phyloP scores from a whole-genome alignment of 495 filamentous ascomycete genomes.

The Neurospora sp. region DNA sequence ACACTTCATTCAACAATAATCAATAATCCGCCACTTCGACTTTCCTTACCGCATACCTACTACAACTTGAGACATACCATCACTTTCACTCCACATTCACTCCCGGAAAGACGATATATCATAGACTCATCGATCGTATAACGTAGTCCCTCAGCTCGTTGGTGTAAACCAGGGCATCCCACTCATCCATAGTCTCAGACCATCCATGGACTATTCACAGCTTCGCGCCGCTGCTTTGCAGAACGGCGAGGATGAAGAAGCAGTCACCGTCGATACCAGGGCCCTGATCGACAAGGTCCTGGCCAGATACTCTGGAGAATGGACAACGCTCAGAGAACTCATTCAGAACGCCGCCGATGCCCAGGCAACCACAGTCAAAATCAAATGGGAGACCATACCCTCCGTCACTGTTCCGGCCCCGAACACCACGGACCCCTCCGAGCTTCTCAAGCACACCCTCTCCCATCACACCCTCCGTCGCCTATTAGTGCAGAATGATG shows the following conservation, averaged over 20 bases:
- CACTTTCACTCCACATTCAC: neutral
- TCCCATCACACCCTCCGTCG: conserved; percentile 73
- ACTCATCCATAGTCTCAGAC: neutral
- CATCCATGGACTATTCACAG: conserved; percentile 68
- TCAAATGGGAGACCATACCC: conserved; percentile 82
- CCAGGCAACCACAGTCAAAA: conserved; percentile 74
- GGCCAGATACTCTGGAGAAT: conserved; percentile 90
- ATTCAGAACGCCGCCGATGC: conserved; percentile 98
- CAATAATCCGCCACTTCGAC: neutral
- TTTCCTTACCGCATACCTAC: neutral
- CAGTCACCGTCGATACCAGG: conserved; percentile 96
- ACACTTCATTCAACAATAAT: neutral
- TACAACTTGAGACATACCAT: neutral
- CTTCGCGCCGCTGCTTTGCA: conserved; percentile 79
- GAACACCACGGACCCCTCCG: conserved; percentile 50
- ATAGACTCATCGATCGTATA: neutral
- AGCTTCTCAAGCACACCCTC: conserved; percentile 70
- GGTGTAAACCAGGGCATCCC: neutral
- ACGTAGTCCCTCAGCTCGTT: neutral
- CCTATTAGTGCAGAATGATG: conserved; percentile 83
- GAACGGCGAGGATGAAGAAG: conserved; percentile 81
- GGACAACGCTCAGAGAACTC: conserved; percentile 78
- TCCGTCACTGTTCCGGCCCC: conserved; percentile 68
- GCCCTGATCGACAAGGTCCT: conserved; percentile 96
- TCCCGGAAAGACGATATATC: neutral